Evolutionary conservation across 768 basidiomycete species (phyloP).

Genomic region (Trametes elegans): DNA sequence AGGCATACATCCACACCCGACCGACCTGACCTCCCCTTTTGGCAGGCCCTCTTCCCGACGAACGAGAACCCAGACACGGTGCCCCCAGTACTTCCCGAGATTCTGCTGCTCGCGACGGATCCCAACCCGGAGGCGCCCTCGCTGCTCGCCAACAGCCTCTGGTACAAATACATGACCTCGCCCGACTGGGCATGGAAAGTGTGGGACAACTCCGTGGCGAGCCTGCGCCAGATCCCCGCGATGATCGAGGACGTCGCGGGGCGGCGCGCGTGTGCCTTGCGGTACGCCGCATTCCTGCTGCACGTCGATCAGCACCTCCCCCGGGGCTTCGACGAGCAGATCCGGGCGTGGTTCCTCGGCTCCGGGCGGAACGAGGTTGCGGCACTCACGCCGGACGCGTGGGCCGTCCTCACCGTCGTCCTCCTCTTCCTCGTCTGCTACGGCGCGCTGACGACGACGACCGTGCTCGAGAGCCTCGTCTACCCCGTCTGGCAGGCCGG

Average conservation of each 20-base stretch:
- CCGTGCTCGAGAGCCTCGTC: constrained; percentile 69
- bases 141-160: constrained; percentile 70
- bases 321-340: constrained; percentile 64
- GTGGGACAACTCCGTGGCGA: constrained; percentile 80
- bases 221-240: constrained; percentile 63
- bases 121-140: constrained; percentile 59
- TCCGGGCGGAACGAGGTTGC: constrained; percentile 63
- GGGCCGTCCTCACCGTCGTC: constrained; percentile 64
- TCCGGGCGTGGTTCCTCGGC: constrained; percentile 70
- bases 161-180: constrained; percentile 79
- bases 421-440: constrained; percentile 63
- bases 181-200: constrained; percentile 78
- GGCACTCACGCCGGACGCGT: constrained; percentile 57
- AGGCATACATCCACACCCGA: not conserved
- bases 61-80: constrained; percentile 34
- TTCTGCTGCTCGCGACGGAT: constrained; percentile 62
- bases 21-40: not conserved
- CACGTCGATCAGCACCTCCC: constrained; percentile 79
- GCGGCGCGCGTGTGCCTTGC: constrained; percentile 53
- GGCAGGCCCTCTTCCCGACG: constrained; percentile 42
- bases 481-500: constrained; percentile 73
- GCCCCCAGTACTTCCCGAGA: constrained; percentile 53
- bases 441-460: constrained; percentile 70
- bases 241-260: constrained; percentile 48
- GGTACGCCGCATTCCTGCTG: constrained; percentile 69